Conservation (phyloP, 2,329 filamentous ascomycete species). For the Annulohypoxylon truncatum region DNA sequence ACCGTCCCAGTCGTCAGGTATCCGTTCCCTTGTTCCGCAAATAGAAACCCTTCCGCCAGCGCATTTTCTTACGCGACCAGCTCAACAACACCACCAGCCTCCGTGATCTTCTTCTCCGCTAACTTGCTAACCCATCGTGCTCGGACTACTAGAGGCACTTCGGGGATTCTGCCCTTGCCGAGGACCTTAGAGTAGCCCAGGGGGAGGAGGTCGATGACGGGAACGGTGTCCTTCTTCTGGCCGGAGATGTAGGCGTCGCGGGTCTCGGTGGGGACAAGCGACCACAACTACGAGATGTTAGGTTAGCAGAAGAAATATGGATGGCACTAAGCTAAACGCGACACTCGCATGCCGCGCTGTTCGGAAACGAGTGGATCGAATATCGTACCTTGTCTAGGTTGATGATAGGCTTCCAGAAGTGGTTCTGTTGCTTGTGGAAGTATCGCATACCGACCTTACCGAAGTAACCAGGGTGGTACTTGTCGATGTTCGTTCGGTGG, state of each 20-base stretch:
- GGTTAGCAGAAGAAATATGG: constrained; percentile 13
- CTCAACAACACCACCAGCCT: constrained; percentile 95
- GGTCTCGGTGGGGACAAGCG: constrained; percentile 91
- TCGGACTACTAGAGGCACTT: constrained; percentile 93
- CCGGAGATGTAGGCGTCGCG: constrained; percentile 90
- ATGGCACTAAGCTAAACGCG: neutral
- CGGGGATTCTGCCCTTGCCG: constrained; percentile 95
- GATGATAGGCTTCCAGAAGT: constrained; percentile 98
- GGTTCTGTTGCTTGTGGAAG: constrained; percentile 96
- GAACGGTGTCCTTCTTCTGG: constrained; percentile 87
- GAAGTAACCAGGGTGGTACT: constrained; percentile 99
- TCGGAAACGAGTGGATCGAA: constrained; percentile 18
- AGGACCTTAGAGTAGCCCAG: constrained; percentile 99
- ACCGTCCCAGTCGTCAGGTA: constrained; percentile 46
- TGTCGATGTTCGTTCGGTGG: constrained; percentile 85
- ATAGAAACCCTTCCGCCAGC: constrained; percentile 35
- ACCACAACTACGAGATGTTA: constrained; percentile 77
- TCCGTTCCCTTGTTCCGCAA: constrained; percentile 42
- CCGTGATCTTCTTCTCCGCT: constrained; percentile 99
- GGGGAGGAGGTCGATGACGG: constrained; percentile 96
- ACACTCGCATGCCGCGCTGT: neutral
- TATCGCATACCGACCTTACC: constrained; percentile 95
- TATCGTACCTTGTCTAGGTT: constrained; percentile 93
- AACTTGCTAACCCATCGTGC: constrained; percentile 95
- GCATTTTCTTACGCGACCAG: constrained; percentile 80